A percentile compares a stretch with the other conserved stretches of the same genome.
These are phyloP conservation scores for Acrocalymma vagum DNA, from an alignment of 2,329 filamentous ascomycete species.

Conservation along the genomic window DNA sequence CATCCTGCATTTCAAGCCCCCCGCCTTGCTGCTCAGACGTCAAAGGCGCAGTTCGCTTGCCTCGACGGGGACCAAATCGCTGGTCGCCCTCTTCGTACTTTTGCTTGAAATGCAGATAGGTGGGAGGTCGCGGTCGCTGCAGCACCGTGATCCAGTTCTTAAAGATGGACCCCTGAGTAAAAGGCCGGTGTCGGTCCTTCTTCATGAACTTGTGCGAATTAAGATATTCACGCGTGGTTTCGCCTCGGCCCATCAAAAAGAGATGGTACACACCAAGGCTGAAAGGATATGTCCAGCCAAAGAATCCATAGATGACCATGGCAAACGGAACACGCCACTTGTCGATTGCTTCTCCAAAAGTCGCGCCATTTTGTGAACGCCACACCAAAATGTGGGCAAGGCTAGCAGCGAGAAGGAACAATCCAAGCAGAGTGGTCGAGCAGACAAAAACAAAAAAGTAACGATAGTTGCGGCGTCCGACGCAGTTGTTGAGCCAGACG, in stretches of 20 bases:
- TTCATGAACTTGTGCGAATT: conserved; percentile 96
- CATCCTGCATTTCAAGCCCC: conserved; percentile 75
- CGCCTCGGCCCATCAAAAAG: conserved; percentile 87
- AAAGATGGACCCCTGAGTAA: conserved; percentile 77
- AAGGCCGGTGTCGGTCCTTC: conserved; percentile 89
- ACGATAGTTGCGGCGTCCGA: conserved; percentile 95
- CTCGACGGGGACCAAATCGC: conserved; percentile 72
- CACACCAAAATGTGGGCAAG: conserved; percentile 84
- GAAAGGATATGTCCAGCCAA: conserved; percentile 81
- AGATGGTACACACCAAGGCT: conserved; percentile 89
- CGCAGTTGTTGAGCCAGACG: conserved; percentile 98
- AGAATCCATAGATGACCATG: conserved; percentile 82
- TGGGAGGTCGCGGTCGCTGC: conserved; percentile 83
- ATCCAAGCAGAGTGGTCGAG: conserved; percentile 76
- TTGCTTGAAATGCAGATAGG: conserved; percentile 87
- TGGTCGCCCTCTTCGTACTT: conserved; percentile 83
- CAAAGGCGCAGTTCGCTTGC: conserved; percentile 59
- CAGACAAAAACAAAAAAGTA: conserved; percentile 95
- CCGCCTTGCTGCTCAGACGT: conserved; percentile 62
- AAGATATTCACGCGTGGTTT: conserved; percentile 95
- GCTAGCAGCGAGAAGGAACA: conserved; percentile 79
- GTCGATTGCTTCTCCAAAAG: conserved; percentile 73
- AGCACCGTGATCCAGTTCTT: conserved; percentile 86
- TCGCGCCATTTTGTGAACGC: conserved; percentile 67
- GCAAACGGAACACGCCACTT: conserved; percentile 84